Evolutionary conservation across 2,329 filamentous ascomycete genomes (phyloP).

Genomic region (Diaporthe destruens): DNA sequence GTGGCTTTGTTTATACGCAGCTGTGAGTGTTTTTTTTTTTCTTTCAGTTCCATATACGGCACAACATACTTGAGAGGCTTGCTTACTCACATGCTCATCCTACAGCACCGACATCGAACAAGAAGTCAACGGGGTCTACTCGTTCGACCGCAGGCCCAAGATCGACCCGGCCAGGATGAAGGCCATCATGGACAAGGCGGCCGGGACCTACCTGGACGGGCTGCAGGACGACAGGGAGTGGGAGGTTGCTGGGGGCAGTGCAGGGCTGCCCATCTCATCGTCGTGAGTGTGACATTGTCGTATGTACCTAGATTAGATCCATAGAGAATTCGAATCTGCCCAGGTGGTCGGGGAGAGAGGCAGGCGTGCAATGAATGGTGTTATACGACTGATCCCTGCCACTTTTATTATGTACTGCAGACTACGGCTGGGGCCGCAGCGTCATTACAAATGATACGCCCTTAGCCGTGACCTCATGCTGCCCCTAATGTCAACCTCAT

Average conservation of each 20-base stretch:
- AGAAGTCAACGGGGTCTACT: conserved; percentile 76
- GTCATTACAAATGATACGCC: conserved; percentile 9
- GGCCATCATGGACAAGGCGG: conserved; percentile 67
- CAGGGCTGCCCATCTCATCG: conserved; percentile 20
- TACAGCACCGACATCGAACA: conserved; percentile 71
- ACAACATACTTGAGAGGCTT: no score
- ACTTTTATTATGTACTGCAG: background rate
- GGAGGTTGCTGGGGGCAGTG: conserved; percentile 15
- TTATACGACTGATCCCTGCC: conserved; percentile 2
- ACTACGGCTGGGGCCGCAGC: no score
- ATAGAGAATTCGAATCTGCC: no score
- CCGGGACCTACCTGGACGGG: conserved; percentile 56
- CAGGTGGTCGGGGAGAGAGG: no score
- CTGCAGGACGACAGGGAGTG: conserved; percentile 31
- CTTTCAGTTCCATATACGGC: background rate
- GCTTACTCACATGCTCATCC: conserved; percentile 25
- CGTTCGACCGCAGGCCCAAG: conserved; percentile 72
- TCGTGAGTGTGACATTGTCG: background rate
- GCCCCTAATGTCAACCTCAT: conserved; percentile 4
- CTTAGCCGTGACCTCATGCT: conserved; percentile 15
- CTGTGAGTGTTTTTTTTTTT: conserved; percentile 57
- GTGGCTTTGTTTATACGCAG: conserved; percentile 76
- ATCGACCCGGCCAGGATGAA: conserved; percentile 69
- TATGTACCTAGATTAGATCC: background rate
- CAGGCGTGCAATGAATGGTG: no score